Conservation (phyloP, 2,329 filamentous ascomycete genomes). For the Fusarium sp. region DNA sequence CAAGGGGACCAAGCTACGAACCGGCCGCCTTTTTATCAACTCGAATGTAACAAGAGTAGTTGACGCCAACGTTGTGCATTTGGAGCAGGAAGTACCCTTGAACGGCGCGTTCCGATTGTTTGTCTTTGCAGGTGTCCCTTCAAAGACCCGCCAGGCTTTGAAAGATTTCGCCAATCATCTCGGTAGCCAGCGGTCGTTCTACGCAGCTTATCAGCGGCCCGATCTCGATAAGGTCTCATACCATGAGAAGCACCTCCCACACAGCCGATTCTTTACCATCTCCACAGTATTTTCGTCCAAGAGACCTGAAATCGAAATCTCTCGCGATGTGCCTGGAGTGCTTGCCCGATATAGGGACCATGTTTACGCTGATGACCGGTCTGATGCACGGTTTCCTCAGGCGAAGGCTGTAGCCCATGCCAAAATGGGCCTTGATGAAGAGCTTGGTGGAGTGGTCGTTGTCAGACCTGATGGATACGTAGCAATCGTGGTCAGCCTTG, state of each 20-base stretch:
- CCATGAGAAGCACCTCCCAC: slow-evolving; percentile 86
- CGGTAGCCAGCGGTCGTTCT: slow-evolving; percentile 75
- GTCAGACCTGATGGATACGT: slow-evolving; percentile 90
- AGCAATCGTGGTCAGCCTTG: slow-evolving; percentile 76
- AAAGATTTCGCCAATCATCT: slow-evolving; percentile 74
- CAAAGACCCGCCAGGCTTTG: slow-evolving; percentile 69
- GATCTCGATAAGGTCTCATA: slow-evolving; percentile 73
- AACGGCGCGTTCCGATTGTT: slow-evolving; percentile 91
- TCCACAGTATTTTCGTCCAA: slow-evolving; percentile 77
- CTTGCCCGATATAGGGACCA: slow-evolving; percentile 82
- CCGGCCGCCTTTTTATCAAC: slow-evolving; percentile 80
- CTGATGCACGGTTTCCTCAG: slow-evolving; percentile 74
- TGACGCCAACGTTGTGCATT: slow-evolving; percentile 88
- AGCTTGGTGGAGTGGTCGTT: slow-evolving; percentile 81
- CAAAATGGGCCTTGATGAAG: slow-evolving; percentile 83
- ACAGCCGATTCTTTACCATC: slow-evolving; percentile 83
- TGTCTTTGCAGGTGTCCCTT: slow-evolving; percentile 79
- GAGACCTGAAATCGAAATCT: slow-evolving; percentile 76
- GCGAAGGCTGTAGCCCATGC: slow-evolving; percentile 80
- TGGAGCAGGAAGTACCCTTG: slow-evolving; percentile 88
- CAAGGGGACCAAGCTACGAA: slow-evolving; percentile 69
- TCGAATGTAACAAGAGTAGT: slow-evolving; percentile 85
- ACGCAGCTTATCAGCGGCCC: slow-evolving; percentile 68
- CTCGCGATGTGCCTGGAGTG: slow-evolving; percentile 72
- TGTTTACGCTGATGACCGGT: slow-evolving; percentile 86